Percentiles rank a stretch among this genome's conserved stretches.
phyloP scores from a whole-genome alignment of 345 rosid species.

The Abelmoschus esculentus region DNA sequence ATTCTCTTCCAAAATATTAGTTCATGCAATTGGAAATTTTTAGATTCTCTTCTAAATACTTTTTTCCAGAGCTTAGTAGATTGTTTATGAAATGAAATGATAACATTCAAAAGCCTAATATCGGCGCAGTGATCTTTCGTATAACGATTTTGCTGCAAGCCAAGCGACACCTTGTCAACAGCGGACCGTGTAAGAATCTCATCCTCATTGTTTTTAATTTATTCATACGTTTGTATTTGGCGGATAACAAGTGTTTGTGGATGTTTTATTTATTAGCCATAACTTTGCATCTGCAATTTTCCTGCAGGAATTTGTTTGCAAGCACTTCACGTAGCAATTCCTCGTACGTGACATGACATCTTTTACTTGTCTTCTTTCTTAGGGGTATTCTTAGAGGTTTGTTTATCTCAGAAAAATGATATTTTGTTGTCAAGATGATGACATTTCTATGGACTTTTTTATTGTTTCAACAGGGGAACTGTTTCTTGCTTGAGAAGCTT shows the following conservation, averaged over 20 bases:
- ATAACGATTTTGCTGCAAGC: constrained; percentile 21
- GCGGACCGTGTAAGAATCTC: constrained; percentile 17
- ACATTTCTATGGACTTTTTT: not conserved
- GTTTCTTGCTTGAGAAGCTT: constrained; percentile 16
- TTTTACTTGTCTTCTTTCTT: not conserved
- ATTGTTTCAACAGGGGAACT: constrained; percentile 9
- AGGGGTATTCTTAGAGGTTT: not conserved
- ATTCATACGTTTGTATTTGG: not conserved
- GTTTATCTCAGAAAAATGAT: no score
- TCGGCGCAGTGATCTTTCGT: constrained; percentile 31
- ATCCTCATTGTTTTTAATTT: not conserved
- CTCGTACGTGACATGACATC: constrained; percentile 15
- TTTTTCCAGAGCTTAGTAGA: not conserved
- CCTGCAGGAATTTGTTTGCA: constrained; percentile 35
- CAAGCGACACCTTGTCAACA: constrained; percentile 1
- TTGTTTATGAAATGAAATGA: not conserved
- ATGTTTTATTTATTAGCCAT: not conserved
- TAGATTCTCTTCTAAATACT: no score
- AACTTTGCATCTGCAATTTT: not conserved
- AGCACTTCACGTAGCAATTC: constrained; percentile 18
- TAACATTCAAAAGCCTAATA: not conserved
- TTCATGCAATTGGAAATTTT: not conserved
- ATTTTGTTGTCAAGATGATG: not conserved
- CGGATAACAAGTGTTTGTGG: not conserved
- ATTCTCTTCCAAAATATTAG: not conserved